Conservation (phyloP, 176 grass and related monocot species). For the Alopecurus myosuroides region DNA sequence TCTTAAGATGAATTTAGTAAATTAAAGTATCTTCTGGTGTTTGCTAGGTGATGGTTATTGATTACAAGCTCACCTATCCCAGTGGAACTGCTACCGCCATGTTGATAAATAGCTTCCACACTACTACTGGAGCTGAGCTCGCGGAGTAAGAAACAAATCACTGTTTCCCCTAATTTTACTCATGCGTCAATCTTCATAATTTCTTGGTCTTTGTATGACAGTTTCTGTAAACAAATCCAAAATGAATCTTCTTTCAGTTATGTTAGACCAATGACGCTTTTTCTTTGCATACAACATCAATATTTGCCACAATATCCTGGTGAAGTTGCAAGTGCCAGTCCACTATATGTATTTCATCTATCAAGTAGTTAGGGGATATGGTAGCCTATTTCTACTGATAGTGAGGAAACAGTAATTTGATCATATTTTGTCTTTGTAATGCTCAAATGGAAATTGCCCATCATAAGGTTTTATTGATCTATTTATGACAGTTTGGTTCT, state of each 20-base stretch:
- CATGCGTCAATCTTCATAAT: background rate
- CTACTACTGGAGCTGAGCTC: conserved; percentile 38
- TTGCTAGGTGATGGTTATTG: conserved; percentile 56
- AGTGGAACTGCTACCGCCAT: conserved; percentile 48
- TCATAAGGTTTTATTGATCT: background rate
- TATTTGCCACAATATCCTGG: background rate
- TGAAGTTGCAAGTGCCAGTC: background rate
- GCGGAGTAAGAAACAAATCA: conserved; percentile 37
- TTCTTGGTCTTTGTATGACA: background rate
- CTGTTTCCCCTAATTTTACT: background rate
- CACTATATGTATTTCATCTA: background rate
- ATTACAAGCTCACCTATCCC: conserved; percentile 61
- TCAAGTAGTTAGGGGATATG: background rate
- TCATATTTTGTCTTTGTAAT: background rate
- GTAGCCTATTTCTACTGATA: background rate
- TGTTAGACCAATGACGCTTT: background rate
- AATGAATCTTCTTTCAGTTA: background rate
- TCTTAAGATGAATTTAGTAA: conserved; percentile 1
- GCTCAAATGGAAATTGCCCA: background rate
- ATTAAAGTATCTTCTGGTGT: background rate
- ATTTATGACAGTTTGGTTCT: background rate
- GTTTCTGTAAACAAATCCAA: background rate
- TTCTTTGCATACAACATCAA: background rate
- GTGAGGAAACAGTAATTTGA: background rate
- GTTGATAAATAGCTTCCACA: conserved; percentile 66